Evolutionary conservation across 352 stramenopile species (phyloP), one percentile per base, ranked within the genome.

Genomic region (Lagenidium giganteum): DNA sequence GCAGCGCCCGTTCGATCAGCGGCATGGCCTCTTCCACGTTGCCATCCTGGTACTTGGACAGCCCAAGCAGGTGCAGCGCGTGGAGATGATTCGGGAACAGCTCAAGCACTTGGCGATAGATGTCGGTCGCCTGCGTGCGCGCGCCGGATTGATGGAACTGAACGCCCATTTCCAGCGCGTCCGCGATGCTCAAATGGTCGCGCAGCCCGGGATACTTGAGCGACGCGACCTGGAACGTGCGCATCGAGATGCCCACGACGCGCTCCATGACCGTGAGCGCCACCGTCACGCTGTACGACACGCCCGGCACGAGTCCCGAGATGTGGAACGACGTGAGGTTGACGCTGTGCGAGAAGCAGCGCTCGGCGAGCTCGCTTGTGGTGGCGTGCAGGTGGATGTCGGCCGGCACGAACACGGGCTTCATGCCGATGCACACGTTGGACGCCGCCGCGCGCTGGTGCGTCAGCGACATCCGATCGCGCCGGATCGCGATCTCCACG

Each of bases 291-390:
- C 51, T 47, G 42, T 93, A 93, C 11, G 45, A 52, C 12, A 75
- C 50, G 0, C 75, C 77, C 1, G 77, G 64, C 0, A 83, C 54
- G 11, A 93, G 73, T 0, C 74, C 69, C 1, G 62, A 55, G 17
- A 78, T 51, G 17, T 78, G 49, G 61, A 87, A 89, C 27, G 57
- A 54, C 21, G 66, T 76, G 57, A 64, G 61, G 55, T 83, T 73
- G 18, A 57, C 58, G 11, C 49, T 41, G 22, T 76, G 59, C 21
- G 74, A 61, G 37, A 87, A 87, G 54, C 80, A 92, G 8, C 48
- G 61, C 59, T 89, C 70, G 18, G 61, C 47, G 18, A 67, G 20
- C 7, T 77, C 56, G n/a, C 42, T 64, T 6, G 16, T 46, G 13
- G 18, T 43, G 5, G 51, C 48, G 11, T 75, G 52, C 3, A 80